phyloP scores from a whole-genome alignment of 805 yeast species.

The Candida maesae region DNA sequence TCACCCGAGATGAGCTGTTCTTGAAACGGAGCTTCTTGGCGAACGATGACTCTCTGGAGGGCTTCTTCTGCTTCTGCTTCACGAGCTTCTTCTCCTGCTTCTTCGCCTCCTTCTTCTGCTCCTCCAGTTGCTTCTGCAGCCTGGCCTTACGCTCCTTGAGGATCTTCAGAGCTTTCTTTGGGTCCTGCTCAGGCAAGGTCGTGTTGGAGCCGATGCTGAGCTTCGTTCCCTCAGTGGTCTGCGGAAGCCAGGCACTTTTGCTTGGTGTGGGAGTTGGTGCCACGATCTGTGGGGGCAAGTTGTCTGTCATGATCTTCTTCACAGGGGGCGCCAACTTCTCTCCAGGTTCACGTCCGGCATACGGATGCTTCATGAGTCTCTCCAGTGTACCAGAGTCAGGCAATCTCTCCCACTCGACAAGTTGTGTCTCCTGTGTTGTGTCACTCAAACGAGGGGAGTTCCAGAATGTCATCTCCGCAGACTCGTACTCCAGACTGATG shows the following conservation, averaged over 20 bases:
- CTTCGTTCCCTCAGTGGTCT: no score
- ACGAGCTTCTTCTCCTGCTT: background rate
- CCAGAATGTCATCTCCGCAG: background rate
- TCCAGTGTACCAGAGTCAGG: conserved; percentile 1
- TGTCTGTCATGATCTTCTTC: conserved; percentile 4
- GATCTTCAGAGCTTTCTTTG: background rate
- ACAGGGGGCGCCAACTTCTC: conserved; percentile 7
- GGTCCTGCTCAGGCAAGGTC: background rate
- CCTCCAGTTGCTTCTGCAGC: background rate
- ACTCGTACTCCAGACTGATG: background rate
- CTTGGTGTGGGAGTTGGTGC: background rate
- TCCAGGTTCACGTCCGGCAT: conserved; percentile 7
- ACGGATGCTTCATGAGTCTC: conserved; percentile 5
- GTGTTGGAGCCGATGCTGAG: no score
- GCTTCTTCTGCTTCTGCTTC: background rate
- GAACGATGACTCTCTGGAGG: background rate
- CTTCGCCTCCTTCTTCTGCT: background rate
- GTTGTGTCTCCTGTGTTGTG: background rate
- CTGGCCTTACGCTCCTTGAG: background rate
- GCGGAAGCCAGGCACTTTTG: no score
- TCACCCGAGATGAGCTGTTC: background rate
- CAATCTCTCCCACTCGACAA: conserved; percentile 6
- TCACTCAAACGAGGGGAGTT: conserved; percentile 2
- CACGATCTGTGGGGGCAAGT: conserved; percentile 1
- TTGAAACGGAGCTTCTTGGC: background rate